Conservation (phyloP, 2,329 filamentous ascomycete genomes). For the Aspergillus bombycis region DNA sequence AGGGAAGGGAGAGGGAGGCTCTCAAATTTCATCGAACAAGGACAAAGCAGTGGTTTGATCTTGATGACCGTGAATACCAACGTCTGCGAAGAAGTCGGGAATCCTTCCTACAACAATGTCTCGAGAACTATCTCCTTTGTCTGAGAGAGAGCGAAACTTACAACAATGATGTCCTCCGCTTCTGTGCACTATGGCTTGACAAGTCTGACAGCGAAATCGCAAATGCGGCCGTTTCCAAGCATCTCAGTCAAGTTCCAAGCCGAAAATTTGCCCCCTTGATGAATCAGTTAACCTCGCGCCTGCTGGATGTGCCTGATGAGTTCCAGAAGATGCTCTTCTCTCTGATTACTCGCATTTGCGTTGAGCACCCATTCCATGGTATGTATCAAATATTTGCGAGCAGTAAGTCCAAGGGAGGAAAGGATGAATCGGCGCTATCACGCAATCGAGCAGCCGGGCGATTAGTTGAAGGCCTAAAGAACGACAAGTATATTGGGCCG, state of each 20-base stretch:
- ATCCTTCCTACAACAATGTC: constrained; percentile 81
- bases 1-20: constrained; percentile 57
- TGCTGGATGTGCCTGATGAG: constrained; percentile 68
- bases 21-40: constrained; percentile 67
- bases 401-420: constrained; percentile 65
- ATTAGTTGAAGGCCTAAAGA: constrained; percentile 65
- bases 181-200: constrained; percentile 93
- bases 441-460: constrained; percentile 73
- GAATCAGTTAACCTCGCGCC: constrained; percentile 93
- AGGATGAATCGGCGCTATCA: constrained; percentile 74
- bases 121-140: constrained; percentile 90
- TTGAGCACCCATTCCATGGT: constrained; percentile 92
- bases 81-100: constrained; percentile 75
- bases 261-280: constrained; percentile 90
- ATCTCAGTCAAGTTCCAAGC: constrained; percentile 76
- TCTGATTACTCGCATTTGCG: constrained; percentile 81
- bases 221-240: constrained; percentile 73
- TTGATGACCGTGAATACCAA: constrained; percentile 85
- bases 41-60: constrained; percentile 84
- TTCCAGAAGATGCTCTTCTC: constrained; percentile 78
- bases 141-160: constrained; percentile 84
- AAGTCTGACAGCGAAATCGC: constrained; percentile 74
- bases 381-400: constrained; percentile 96
- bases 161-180: constrained; percentile 86
- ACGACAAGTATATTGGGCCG: constrained; percentile 53